Conservation (phyloP, 78 protist species). For the Dictyostelium intermedium region DNA sequence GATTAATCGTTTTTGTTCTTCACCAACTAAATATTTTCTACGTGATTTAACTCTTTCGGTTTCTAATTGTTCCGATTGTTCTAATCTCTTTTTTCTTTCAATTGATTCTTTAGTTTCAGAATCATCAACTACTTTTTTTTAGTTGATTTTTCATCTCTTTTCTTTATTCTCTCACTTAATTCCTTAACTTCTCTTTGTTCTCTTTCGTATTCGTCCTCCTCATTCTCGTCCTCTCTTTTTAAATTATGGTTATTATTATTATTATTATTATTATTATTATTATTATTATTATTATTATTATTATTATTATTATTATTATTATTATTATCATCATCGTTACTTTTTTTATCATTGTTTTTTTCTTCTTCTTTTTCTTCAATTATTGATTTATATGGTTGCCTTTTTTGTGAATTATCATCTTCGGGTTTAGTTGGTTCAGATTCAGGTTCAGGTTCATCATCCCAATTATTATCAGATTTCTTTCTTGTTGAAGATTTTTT, state of each 20-base stretch:
- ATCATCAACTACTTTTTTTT: constrained; percentile 32
- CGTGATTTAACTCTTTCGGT: constrained; percentile 61
- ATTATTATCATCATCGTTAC: too few relatives aligned
- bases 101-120: constrained; percentile 20
- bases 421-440: background rate
- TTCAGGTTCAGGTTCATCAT: background rate
- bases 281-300: too few relatives aligned
- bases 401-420: background rate
- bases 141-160: constrained; percentile 60
- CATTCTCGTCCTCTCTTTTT: background rate
- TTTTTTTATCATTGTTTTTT: too few relatives aligned
- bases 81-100: background rate
- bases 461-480: background rate
- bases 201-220: constrained; percentile 76
- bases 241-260: background rate
- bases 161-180: constrained; percentile 63
- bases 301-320: too few relatives aligned
- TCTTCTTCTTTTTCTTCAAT: constrained; percentile 28
- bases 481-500: constrained; percentile 6
- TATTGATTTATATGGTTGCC: constrained; percentile 12
- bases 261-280: too few relatives aligned
- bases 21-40: constrained; percentile 68
- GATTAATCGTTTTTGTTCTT: constrained; percentile 66
- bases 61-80: constrained; percentile 16
- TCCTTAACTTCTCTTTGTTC: constrained; percentile 75